Percentiles rank a stretch among this genome's conserved stretches.
phyloP scores from a whole-genome alignment of 116 monocot species.

The Posidonia oceanica region DNA sequence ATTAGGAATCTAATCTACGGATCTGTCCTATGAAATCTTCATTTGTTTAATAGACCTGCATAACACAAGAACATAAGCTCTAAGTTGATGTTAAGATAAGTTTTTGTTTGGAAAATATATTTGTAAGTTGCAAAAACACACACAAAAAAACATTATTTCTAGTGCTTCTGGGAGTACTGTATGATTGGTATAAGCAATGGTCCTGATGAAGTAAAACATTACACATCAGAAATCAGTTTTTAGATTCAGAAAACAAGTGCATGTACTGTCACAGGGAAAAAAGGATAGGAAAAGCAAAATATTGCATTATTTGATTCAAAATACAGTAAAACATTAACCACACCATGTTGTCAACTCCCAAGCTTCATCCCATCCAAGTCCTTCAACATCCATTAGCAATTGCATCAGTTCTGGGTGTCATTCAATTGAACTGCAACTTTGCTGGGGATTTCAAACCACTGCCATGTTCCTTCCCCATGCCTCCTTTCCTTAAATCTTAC shows the following conservation, averaged over 20 bases:
- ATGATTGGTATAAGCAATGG: conserved; percentile 88
- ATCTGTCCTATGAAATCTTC: too few relatives aligned
- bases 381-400: conserved; percentile 79
- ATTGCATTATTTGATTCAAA: neutral
- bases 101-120: too few relatives aligned
- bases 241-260: neutral
- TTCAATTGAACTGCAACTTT: conserved; percentile 95
- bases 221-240: neutral
- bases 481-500: conserved; percentile 80
- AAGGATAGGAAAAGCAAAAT: neutral
- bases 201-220: conserved; percentile 22
- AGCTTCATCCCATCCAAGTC: conserved; percentile 91
- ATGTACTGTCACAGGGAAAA: neutral
- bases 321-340: neutral
- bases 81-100: too few relatives aligned
- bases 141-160: too few relatives aligned
- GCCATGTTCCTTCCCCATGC: conserved; percentile 17
- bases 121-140: too few relatives aligned
- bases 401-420: conserved; percentile 96
- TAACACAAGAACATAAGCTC: too few relatives aligned
- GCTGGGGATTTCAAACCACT: conserved; percentile 61
- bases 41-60: too few relatives aligned
- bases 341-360: conserved; percentile 83
- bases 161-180: conserved; percentile 93
- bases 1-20: too few relatives aligned